Conservation (phyloP, 192 early-diverging fungal genomes). For the Coemansia sp. region DNA sequence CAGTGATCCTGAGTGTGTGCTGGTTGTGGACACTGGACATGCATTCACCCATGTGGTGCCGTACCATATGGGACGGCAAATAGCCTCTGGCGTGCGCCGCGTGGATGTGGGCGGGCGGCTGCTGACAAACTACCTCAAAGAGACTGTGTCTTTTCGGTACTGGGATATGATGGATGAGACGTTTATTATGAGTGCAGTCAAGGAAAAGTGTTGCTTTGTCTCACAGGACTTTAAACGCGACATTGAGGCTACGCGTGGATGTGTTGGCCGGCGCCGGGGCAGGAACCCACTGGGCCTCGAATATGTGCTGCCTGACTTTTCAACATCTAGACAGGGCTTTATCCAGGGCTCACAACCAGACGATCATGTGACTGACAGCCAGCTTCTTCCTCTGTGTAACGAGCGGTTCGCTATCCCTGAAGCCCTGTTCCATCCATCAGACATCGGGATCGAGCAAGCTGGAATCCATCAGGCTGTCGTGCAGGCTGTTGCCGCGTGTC, state of each 20-base stretch:
- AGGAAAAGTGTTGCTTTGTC: constrained; percentile 81
- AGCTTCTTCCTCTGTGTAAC: constrained; percentile 94
- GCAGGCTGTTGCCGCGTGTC: constrained; percentile 90
- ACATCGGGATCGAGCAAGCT: constrained; percentile 85
- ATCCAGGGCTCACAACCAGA: constrained; percentile 17
- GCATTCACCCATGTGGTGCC: constrained; percentile 81
- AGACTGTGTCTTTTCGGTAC: constrained; percentile 88
- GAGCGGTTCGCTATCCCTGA: constrained; percentile 97
- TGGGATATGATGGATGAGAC: constrained; percentile 97
- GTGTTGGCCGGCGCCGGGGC: constrained; percentile 47
- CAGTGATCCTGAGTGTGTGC: constrained; percentile 55
- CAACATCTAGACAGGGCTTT: constrained; percentile 28
- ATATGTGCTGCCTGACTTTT: constrained; percentile 54
- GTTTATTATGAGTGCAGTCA: constrained; percentile 78
- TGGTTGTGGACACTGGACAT: constrained; percentile 80
- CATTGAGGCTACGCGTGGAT: constrained; percentile 49
- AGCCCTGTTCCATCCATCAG: constrained; percentile 91
- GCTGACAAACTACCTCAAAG: constrained; percentile 85
- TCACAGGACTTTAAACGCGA: constrained; percentile 67
- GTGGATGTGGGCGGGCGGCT: constrained; percentile 86
- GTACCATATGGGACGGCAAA: constrained; percentile 57
- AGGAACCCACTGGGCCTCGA: constrained; percentile 15
- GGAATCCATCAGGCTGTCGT: constrained; percentile 93
- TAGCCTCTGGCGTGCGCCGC: constrained; percentile 61
- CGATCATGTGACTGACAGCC: constrained; percentile 53